These are phyloP conservation scores for Phaffia rhodozyma DNA, from an alignment of 1,284 basidiomycete genomes.

Conservation along the genomic window DNA sequence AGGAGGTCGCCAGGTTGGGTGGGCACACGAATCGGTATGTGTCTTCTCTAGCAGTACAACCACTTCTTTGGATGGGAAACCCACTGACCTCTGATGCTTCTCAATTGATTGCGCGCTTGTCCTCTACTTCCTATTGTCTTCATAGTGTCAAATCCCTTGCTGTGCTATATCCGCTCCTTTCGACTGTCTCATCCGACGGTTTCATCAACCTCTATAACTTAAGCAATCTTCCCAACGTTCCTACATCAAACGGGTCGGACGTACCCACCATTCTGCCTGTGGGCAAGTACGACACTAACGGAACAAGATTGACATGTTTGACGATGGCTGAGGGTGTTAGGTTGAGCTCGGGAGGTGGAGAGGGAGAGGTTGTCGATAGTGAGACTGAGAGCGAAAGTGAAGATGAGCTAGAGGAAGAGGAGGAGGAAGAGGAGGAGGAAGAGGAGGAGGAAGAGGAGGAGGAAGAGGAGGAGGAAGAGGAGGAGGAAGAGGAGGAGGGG, in stretches of 20 bases:
- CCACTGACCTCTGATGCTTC: neutral
- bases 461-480: conserved; percentile 20
- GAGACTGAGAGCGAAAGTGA: conserved; percentile 39
- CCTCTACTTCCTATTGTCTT: conserved; percentile 6
- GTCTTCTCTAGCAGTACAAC: neutral
- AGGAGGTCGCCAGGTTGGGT: conserved; percentile 26
- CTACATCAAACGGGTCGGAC: conserved; percentile 18
- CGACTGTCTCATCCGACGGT: conserved; percentile 73
- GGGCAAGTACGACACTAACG: conserved; percentile 66
- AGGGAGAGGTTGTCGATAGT: conserved; percentile 17
- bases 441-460: conserved; percentile 25
- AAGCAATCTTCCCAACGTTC: conserved; percentile 36
- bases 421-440: conserved; percentile 24
- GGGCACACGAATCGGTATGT: conserved; percentile 34
- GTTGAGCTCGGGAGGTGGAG: conserved; percentile 20
- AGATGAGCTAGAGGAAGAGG: conserved; percentile 23
- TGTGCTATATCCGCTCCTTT: conserved; percentile 41
- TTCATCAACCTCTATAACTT: conserved; percentile 69
- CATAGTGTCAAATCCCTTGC: conserved; percentile 33
- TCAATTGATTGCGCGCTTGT: neutral
- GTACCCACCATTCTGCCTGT: conserved; percentile 36
- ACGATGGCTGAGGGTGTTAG: conserved; percentile 49
- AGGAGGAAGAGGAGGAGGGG: conserved; percentile 22
- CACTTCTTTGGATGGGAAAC: neutral
- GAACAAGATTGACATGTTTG: conserved; percentile 68